A percentile compares a stretch with the other conserved stretches of the same genome.
phyloP scores from a whole-genome alignment of 2,329 filamentous ascomycete genomes.

The Fusarium buxicola region DNA sequence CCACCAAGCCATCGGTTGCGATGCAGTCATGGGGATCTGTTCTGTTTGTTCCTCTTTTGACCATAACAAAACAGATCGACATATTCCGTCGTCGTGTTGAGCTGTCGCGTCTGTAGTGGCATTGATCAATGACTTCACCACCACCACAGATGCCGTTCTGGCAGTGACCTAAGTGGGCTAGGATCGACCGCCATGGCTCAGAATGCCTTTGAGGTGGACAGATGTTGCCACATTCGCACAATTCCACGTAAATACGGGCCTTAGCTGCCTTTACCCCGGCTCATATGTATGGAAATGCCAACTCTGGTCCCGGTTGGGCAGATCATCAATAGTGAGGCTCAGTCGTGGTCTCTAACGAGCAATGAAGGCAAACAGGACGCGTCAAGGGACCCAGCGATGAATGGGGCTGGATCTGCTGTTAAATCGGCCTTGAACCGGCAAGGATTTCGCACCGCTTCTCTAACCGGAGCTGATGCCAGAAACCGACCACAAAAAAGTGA shows the following conservation, averaged over 20 bases:
- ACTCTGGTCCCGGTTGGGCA: conserved; percentile 27
- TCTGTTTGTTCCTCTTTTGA: conserved; percentile 7
- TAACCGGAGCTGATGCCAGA: conserved; percentile 17
- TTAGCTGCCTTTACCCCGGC: conserved; percentile 14
- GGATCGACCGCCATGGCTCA: conserved; percentile 39
- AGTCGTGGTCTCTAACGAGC: conserved; percentile 3
- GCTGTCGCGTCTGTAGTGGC: conserved; percentile 17
- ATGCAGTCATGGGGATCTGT: conserved; percentile 16
- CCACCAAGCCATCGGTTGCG: conserved; percentile 22
- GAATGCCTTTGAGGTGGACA: conserved; percentile 28
- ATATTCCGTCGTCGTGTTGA: conserved; percentile 16
- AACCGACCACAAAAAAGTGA: conserved; percentile 11
- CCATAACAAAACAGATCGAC: conserved; percentile 39
- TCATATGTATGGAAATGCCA: conserved; percentile 34
- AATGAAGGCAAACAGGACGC: conserved; percentile 28
- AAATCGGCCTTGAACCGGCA: conserved; percentile 1
- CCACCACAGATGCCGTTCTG: conserved; percentile 29
- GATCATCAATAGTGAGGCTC: conserved; percentile 27
- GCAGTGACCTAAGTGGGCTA: conserved; percentile 36
- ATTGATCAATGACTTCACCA: conserved; percentile 36
- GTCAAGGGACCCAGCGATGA: conserved; percentile 29
- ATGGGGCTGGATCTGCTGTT: conserved; percentile 8
- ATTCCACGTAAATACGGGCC: conserved; percentile 25
- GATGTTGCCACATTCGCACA: conserved; percentile 42
- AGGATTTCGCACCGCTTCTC: conserved; percentile 10